phyloP scores from a whole-genome alignment of 1,139 yeast species.

The Sugiyamaella grinbergsii region DNA sequence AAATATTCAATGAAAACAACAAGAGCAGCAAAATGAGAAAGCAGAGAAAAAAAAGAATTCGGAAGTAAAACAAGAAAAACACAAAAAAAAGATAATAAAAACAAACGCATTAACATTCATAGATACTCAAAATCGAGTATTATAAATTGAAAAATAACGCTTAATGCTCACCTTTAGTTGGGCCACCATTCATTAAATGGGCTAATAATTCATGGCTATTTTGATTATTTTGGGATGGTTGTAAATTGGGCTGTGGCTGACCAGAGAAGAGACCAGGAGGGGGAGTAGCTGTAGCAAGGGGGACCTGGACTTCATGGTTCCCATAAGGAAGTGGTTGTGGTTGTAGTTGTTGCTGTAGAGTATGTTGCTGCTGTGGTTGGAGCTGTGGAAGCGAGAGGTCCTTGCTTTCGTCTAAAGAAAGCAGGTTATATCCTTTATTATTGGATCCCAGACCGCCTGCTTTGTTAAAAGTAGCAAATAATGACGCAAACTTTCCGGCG shows the following conservation, averaged over 20 bases:
- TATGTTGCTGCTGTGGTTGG: constrained; percentile 12
- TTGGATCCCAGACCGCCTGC: constrained; percentile 21
- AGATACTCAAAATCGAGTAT: constrained; percentile 1
- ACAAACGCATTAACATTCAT: constrained; percentile 8
- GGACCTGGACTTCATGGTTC: constrained; percentile 25
- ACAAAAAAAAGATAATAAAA: constrained; percentile 4
- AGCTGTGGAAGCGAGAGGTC: constrained; percentile 15
- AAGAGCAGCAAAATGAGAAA: constrained; percentile 9
- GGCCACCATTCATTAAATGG: constrained; percentile 42
- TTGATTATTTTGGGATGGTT: constrained; percentile 31
- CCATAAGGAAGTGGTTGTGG: constrained; percentile 3
- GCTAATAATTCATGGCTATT: constrained; percentile 45
- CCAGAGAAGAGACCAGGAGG: constrained; percentile 39
- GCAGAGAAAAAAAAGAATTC: constrained; percentile 18
- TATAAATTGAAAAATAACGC: constrained; percentile 4
- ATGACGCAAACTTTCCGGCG: constrained; percentile 19
- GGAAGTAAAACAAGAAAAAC: constrained; percentile 13
- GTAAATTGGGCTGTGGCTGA: constrained; percentile 22
- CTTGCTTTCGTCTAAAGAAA: constrained; percentile 14
- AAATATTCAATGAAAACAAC: constrained; percentile 12
- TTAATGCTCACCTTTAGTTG: constrained; percentile 31
- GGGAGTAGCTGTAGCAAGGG: constrained; percentile 28
- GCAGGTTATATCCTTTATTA: constrained; percentile 14
- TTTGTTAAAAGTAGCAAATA: constrained; percentile 24
- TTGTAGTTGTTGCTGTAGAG: constrained; percentile 10